A percentile compares a stretch with the other conserved stretches of the same genome.
phyloP scores from a whole-genome alignment of 23 red algal species.

The Gracilaria caudata region DNA sequence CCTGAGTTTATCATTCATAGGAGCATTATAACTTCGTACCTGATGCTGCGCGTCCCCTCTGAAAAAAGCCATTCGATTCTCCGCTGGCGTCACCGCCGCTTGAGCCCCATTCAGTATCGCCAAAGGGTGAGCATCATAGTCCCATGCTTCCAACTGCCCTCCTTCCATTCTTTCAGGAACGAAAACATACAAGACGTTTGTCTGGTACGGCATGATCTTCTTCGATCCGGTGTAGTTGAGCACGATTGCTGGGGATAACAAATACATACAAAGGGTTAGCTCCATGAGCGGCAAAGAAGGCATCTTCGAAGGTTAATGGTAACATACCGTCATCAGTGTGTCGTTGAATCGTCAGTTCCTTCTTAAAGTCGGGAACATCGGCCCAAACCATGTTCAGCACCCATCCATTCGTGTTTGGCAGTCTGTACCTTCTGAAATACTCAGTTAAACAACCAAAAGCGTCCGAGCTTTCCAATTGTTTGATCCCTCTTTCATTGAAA shows the following conservation, averaged over 20 bases:
- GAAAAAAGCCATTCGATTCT: constrained; percentile 56
- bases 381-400: constrained; percentile 67
- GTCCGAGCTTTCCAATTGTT: constrained; percentile 19
- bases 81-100: constrained; percentile 11
- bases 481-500: constrained; percentile 46
- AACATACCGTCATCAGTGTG: constrained; percentile 60
- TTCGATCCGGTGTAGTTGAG: constrained; percentile 39
- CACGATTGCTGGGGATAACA: neutral
- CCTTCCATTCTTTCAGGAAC: constrained; percentile 49
- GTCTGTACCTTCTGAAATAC: constrained; percentile 20
- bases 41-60: constrained; percentile 54
- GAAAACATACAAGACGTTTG: constrained; percentile 50
- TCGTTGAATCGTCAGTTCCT: constrained; percentile 36
- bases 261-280: neutral
- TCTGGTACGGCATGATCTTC: constrained; percentile 49
- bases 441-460: constrained; percentile 15
- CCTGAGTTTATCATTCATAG: constrained; percentile 27
- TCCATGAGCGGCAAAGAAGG: neutral
- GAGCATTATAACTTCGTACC: constrained; percentile 34
- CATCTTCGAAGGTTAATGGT: neutral
- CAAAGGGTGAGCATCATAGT: constrained; percentile 16
- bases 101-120: constrained; percentile 4
- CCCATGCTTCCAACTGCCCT: constrained; percentile 48
- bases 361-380: constrained; percentile 33
- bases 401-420: constrained; percentile 46